Conservation (phyloP, 495 filamentous ascomycete species). For the Trichoderma erinaceum region DNA sequence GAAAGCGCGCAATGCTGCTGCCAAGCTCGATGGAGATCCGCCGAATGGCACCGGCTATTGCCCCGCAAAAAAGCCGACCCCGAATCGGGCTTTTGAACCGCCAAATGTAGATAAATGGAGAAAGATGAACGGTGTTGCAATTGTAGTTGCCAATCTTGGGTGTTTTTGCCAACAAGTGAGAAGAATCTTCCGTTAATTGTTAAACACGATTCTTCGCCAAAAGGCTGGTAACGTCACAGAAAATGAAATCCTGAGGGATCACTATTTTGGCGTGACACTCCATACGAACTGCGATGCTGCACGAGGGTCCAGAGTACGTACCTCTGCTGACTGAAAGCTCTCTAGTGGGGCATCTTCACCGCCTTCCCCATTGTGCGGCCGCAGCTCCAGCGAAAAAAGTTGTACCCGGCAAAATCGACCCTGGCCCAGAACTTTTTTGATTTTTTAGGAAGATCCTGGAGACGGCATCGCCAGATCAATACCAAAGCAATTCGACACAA, state of each 20-base stretch:
- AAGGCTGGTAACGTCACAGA: too few species aligned
- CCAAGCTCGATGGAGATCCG: not conserved
- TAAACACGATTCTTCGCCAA: too few species aligned
- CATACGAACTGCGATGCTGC: not conserved
- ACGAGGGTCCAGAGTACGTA: not conserved
- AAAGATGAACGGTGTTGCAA: not conserved
- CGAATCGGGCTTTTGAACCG: not conserved
- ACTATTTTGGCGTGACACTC: too few species aligned
- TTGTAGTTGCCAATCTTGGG: not conserved
- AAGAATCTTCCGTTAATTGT: too few species aligned
- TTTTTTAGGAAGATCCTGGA: not conserved
- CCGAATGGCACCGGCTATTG: not conserved
- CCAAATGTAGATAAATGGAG: not conserved
- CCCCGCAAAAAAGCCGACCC: conserved; percentile 5
- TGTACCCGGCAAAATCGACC: not conserved
- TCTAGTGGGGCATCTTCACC: conserved; percentile 9
- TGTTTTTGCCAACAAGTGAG: too few species aligned
- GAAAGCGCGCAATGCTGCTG: too few species aligned
- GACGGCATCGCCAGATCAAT: not conserved
- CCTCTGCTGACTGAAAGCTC: not conserved
- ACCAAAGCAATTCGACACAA: conserved; percentile 20
- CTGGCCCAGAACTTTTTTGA: not conserved
- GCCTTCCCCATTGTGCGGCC: not conserved
- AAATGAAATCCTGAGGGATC: too few species aligned
- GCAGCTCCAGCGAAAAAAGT: conserved; percentile 8